Conservation (phyloP, 2,329 filamentous ascomycete genomes). For the Trichoderma koningiopsis region DNA sequence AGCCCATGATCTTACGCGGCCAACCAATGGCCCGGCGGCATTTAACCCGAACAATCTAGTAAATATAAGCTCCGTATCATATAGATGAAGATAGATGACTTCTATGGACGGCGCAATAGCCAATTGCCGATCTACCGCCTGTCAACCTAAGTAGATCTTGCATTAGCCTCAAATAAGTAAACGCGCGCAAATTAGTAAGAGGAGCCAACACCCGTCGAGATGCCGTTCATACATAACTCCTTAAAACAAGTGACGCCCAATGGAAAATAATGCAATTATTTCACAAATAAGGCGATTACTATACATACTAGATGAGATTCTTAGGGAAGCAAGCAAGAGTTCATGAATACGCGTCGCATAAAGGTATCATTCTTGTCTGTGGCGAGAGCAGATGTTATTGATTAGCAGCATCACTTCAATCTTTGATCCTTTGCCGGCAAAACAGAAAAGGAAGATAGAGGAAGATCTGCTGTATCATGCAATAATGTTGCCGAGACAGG, state of each 20-base stretch:
- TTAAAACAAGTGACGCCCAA: not conserved
- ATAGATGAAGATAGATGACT: not conserved
- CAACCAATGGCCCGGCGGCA: not conserved
- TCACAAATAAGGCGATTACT: not conserved
- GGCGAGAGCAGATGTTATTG: too few species aligned
- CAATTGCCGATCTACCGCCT: not conserved
- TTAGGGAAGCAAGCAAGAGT: not conserved
- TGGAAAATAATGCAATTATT: not conserved
- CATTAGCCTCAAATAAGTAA: not conserved
- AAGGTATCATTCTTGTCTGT: not conserved
- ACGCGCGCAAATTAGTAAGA: not conserved
- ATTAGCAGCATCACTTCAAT: too few species aligned
- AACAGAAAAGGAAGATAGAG: too few species aligned
- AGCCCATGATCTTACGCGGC: not conserved
- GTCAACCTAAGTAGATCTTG: not conserved
- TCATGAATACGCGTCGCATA: not conserved
- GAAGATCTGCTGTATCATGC: too few species aligned
- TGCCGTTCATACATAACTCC: not conserved
- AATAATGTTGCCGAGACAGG: too few species aligned
- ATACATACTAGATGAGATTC: not conserved
- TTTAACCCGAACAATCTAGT: not conserved
- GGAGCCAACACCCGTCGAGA: not conserved
- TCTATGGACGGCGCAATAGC: not conserved
- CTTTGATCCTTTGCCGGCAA: too few species aligned
- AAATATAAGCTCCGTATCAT: not conserved